phyloP scores from a whole-genome alignment of 441 rosid genomes.

The Cnidoscolus chayamansa region DNA sequence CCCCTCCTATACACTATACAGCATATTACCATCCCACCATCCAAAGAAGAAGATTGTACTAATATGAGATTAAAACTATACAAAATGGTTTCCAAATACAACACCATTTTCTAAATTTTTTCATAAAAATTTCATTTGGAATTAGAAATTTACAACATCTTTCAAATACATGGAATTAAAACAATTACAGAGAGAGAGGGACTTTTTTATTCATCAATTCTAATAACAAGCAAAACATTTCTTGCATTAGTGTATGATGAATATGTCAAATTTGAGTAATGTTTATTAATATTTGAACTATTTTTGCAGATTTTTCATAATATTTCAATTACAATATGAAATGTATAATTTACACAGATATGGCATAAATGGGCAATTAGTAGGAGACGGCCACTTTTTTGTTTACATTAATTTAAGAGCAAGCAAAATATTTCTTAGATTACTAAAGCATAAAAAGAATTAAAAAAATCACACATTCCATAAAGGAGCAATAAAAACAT shows the following conservation, averaged over 20 bases:
- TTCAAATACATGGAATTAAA: neutral
- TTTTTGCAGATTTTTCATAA: neutral
- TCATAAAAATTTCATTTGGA: neutral
- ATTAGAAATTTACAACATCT: neutral
- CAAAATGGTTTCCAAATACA: neutral
- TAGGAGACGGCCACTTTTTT: neutral
- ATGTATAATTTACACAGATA: neutral
- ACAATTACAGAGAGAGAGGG: neutral
- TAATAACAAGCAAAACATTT: neutral
- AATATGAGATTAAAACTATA: neutral
- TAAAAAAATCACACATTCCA: neutral
- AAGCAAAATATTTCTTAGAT: neutral
- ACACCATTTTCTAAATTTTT: neutral
- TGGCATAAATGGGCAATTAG: neutral
- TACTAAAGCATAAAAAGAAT: conserved; percentile 2
- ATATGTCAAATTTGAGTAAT: neutral
- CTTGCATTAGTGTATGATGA: neutral
- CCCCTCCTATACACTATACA: neutral
- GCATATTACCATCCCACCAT: neutral
- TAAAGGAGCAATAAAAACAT: neutral
- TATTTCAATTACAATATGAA: neutral
- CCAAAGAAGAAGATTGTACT: neutral
- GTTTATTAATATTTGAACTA: neutral
- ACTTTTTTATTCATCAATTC: neutral
- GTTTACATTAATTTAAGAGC: neutral